Conservation (phyloP, 495 filamentous ascomycete genomes). For the Lentithecium fluviatile region DNA sequence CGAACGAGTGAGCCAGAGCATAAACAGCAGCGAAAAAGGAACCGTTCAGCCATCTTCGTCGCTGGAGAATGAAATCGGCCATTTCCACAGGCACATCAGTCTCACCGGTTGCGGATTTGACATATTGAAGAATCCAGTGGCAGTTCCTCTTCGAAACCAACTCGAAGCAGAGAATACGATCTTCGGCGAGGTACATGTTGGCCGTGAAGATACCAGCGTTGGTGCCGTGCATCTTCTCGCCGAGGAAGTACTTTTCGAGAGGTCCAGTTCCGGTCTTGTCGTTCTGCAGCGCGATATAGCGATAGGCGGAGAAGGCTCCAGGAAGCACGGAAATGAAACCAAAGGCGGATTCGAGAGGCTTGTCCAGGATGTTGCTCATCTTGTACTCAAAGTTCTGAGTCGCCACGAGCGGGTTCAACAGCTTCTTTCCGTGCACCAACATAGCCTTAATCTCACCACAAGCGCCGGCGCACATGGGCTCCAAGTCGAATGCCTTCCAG, state of each 20-base stretch:
- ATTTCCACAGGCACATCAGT: slow-evolving; percentile 97
- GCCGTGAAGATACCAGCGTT: slow-evolving; percentile 97
- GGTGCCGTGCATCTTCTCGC: slow-evolving; percentile 94
- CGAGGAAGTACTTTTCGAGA: slow-evolving; percentile 93
- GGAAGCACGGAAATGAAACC: slow-evolving; percentile 97
- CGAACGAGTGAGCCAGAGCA: slow-evolving; percentile 87
- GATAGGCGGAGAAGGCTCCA: slow-evolving; percentile 96
- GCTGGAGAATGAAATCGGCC: slow-evolving; percentile 92
- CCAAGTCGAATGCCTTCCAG: slow-evolving; percentile 98
- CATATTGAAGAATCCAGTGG: slow-evolving; percentile 95
- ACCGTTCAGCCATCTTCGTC: slow-evolving; percentile 96
- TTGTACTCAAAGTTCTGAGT: slow-evolving; percentile 99
- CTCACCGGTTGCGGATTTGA: slow-evolving; percentile 93
- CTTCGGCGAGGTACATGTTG: slow-evolving; percentile 99
- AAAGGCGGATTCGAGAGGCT: slow-evolving; percentile 95
- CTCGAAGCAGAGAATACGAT: slow-evolving; percentile 99
- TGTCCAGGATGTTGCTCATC: slow-evolving; percentile 99
- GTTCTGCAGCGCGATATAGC: slow-evolving; percentile 91
- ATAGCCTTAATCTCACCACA: slow-evolving; percentile 99
- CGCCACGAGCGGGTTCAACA: slow-evolving; percentile 91
- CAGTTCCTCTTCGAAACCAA: slow-evolving; percentile 96
- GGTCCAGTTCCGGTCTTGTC: slow-evolving; percentile 91
- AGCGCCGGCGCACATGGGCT: slow-evolving; percentile 94
- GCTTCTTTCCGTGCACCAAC: slow-evolving; percentile 81
- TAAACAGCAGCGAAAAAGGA: slow-evolving; percentile 98